Percentiles rank a stretch among this genome's conserved stretches.
Evolutionary conservation across 1,284 basidiomycete species (phyloP).

Genomic region (Cryptococcus sp.): DNA sequence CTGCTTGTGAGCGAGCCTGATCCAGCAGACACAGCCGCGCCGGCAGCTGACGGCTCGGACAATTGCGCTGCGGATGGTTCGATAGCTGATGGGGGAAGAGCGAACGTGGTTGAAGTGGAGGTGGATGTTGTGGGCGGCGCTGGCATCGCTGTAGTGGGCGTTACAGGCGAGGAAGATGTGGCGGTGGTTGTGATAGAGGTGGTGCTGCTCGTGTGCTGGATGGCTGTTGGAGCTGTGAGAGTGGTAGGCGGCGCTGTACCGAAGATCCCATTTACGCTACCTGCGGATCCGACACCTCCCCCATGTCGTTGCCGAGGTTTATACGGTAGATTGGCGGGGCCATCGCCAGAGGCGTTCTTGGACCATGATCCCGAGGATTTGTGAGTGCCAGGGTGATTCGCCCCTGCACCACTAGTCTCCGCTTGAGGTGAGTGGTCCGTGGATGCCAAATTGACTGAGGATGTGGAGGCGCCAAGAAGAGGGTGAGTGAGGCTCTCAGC

Average conservation of each 20-base stretch:
- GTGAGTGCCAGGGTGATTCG: not conserved
- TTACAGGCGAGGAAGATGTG: not conserved
- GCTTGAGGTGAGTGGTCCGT: constrained; percentile 5
- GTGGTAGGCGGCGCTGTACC: constrained; percentile 3
- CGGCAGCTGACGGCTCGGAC: constrained; percentile 4
- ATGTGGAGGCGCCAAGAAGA: constrained; percentile 43
- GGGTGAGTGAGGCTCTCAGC: constrained; percentile 44
- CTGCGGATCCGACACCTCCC: constrained; percentile 27
- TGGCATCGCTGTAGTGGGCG: constrained; percentile 3
- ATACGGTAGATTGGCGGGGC: constrained; percentile 33
- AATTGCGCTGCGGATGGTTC: constrained; percentile 14
- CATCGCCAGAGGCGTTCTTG: not conserved
- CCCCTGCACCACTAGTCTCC: not conserved
- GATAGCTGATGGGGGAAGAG: constrained; percentile 31
- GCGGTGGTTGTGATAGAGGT: constrained; percentile 9
- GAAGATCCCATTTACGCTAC: constrained; percentile 23
- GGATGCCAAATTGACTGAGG: constrained; percentile 27
- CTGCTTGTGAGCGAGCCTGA: constrained; percentile 37
- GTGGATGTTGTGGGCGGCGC: constrained; percentile 31
- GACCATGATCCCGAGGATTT: constrained; percentile 18
- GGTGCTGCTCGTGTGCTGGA: constrained; percentile 7
- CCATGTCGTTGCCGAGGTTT: constrained; percentile 46
- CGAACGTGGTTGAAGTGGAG: constrained; percentile 39
- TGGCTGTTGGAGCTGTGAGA: not conserved
- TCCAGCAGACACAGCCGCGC: constrained; percentile 1